These are phyloP conservation scores for Boletus edulis DNA, from an alignment of 768 basidiomycete species.

Conservation along the genomic window DNA sequence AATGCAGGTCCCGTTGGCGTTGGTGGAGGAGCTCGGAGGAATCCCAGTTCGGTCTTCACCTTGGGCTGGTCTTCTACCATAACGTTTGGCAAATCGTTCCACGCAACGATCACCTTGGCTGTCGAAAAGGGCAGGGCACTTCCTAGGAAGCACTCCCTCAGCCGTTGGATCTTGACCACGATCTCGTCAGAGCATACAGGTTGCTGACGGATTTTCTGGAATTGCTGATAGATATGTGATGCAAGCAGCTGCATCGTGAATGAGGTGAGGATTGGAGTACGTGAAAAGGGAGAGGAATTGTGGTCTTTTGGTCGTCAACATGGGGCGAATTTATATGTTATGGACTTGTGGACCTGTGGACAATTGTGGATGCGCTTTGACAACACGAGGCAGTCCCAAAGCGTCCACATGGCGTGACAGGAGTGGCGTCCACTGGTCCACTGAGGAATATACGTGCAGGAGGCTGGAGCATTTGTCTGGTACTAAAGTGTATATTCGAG, in stretches of 20 bases:
- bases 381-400: slow-evolving; percentile 27
- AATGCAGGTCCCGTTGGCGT: slow-evolving; percentile 13
- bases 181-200: slow-evolving; percentile 15
- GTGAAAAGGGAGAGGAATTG: neutral
- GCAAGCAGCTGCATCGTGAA: slow-evolving; percentile 7
- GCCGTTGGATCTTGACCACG: slow-evolving; percentile 9
- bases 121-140: slow-evolving; percentile 17
- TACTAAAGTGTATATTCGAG: neutral
- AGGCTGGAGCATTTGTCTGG: neutral
- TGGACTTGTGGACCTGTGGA: slow-evolving; percentile 22
- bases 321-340: slow-evolving; percentile 17
- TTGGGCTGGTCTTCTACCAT: slow-evolving; percentile 10
- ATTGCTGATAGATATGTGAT: slow-evolving; percentile 5
- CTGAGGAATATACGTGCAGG: slow-evolving; percentile 1
- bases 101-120: slow-evolving; percentile 15
- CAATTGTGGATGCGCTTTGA: slow-evolving; percentile 25
- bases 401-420: slow-evolving; percentile 4
- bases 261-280: neutral
- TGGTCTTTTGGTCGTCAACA: neutral
- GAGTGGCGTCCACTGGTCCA: slow-evolving; percentile 11
- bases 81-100: slow-evolving; percentile 27
- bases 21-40: slow-evolving; percentile 17
- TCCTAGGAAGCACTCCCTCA: slow-evolving; percentile 17
- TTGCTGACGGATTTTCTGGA: slow-evolving; percentile 10
- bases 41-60: neutral